A percentile compares a stretch with the other conserved stretches of the same genome.
These are phyloP conservation scores for Didymella keratinophila DNA, from an alignment of 2,329 filamentous ascomycete species.

Conservation along the genomic window DNA sequence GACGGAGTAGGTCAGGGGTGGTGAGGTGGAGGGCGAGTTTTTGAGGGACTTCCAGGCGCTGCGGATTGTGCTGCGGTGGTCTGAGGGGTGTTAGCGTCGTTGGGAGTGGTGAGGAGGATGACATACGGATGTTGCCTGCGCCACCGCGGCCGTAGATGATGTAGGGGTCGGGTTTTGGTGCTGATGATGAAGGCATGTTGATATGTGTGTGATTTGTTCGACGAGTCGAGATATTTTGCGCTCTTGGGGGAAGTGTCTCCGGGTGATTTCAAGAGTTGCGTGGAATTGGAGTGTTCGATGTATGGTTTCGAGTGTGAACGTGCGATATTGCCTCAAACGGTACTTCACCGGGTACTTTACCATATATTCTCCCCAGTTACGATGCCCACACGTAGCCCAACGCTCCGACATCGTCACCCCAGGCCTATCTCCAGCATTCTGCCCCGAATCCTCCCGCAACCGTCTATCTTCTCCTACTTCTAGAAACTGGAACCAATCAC, in stretches of 20 bases:
- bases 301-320: not conserved
- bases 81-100: slow-evolving; percentile 1
- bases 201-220: not conserved
- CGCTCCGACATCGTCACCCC: slow-evolving; percentile 22
- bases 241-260: no score
- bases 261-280: no score
- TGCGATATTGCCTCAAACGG: slow-evolving; percentile 10
- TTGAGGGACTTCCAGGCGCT: slow-evolving; percentile 20
- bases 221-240: not conserved
- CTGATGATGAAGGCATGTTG: slow-evolving; percentile 17
- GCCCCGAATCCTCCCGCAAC: slow-evolving; percentile 15
- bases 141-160: slow-evolving; percentile 23
- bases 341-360: slow-evolving; percentile 12
- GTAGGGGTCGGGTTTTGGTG: slow-evolving; percentile 20
- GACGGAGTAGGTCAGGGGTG: slow-evolving; percentile 12
- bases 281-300: not conserved
- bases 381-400: slow-evolving; percentile 12
- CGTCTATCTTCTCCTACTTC: slow-evolving; percentile 19
- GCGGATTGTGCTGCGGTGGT: slow-evolving; percentile 20
- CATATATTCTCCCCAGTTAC: slow-evolving; percentile 16
- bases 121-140: slow-evolving; percentile 21
- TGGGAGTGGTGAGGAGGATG: not conserved
- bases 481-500: slow-evolving; percentile 19
- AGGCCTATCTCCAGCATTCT: slow-evolving; percentile 16
- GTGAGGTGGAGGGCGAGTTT: slow-evolving; percentile 16